These are phyloP conservation scores for Syncephalastrum racemosum DNA, from an alignment of 371 early-diverging fungal species.

Conservation along the genomic window DNA sequence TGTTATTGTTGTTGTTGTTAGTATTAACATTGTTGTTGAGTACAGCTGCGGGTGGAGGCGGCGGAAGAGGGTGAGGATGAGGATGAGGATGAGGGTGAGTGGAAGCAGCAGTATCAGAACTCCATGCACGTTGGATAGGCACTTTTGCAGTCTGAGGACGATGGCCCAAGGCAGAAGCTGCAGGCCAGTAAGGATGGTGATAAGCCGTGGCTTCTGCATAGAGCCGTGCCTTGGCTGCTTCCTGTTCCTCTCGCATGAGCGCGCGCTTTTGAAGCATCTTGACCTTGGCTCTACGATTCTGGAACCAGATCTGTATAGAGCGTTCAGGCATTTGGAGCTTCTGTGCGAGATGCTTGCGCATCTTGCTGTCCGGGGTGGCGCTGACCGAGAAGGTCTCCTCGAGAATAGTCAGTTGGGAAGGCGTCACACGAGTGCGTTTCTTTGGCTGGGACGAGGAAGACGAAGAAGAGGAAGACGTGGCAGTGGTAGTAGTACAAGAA, in stretches of 20 bases:
- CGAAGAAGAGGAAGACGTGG: not conserved
- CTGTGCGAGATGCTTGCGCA: slow-evolving; percentile 83
- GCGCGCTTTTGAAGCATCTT: slow-evolving; percentile 68
- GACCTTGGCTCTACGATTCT: slow-evolving; percentile 95
- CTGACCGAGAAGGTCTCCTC: slow-evolving; percentile 73
- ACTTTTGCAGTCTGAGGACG: slow-evolving; percentile 16
- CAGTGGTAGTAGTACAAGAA: too few species aligned
- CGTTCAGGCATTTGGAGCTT: slow-evolving; percentile 91
- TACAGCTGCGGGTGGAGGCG: slow-evolving; percentile 13
- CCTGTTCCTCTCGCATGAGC: slow-evolving; percentile 56
- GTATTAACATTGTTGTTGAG: too few species aligned
- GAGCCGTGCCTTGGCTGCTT: slow-evolving; percentile 33
- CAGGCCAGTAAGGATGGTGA: slow-evolving; percentile 16
- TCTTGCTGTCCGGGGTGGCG: slow-evolving; percentile 73
- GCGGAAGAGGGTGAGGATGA: slow-evolving; percentile 22
- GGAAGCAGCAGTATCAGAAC: slow-evolving; percentile 33
- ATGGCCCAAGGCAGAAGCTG: slow-evolving; percentile 1
- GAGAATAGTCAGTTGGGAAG: slow-evolving; percentile 69
- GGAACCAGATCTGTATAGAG: slow-evolving; percentile 99
- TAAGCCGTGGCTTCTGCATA: slow-evolving; percentile 35
- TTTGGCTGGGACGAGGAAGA: slow-evolving; percentile 18
- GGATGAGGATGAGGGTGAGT: slow-evolving; percentile 5
- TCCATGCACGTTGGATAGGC: slow-evolving; percentile 45
- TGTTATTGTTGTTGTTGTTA: too few species aligned
- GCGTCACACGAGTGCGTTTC: slow-evolving; percentile 75